Conservation (phyloP, 2,329 filamentous ascomycete species). For the Talaromyces sp. region DNA sequence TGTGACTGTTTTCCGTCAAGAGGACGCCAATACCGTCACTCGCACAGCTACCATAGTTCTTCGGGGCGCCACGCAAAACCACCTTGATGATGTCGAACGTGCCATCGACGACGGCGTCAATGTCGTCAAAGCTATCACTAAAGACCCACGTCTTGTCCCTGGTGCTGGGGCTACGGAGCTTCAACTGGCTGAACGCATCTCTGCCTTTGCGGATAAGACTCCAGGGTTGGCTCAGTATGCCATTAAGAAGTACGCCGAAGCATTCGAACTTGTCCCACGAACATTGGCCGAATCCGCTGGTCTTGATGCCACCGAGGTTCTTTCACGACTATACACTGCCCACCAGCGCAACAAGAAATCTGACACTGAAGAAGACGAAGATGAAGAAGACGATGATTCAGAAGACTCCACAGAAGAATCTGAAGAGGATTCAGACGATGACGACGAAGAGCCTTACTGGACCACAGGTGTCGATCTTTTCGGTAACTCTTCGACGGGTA, state of each 20-base stretch:
- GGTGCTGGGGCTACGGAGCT: constrained; percentile 93
- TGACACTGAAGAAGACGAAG: constrained; percentile 20
- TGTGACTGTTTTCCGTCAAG: constrained; percentile 97
- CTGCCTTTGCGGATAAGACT: constrained; percentile 84
- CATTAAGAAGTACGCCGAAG: constrained; percentile 95
- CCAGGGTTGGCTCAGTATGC: constrained; percentile 90
- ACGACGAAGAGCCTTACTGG: constrained; percentile 71
- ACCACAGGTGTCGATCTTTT: constrained; percentile 92
- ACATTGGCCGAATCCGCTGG: constrained; percentile 92
- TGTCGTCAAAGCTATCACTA: constrained; percentile 96
- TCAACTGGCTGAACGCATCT: constrained; percentile 87
- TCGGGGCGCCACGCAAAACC: constrained; percentile 93
- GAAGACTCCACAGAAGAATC: constrained; percentile 21
- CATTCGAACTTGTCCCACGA: constrained; percentile 93
- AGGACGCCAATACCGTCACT: constrained; percentile 70
- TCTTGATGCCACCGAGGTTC: constrained; percentile 92
- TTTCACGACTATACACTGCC: constrained; percentile 86
- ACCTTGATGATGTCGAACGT: constrained; percentile 93
- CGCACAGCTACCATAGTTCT: constrained; percentile 91
- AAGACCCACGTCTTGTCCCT: constrained; percentile 83
- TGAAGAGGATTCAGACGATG: constrained; percentile 26
- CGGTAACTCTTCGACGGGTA: constrained; percentile 74
- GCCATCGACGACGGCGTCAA: constrained; percentile 98
- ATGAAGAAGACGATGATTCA: constrained; percentile 16
- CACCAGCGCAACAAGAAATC: constrained; percentile 56